Conservation (phyloP, 2,329 filamentous ascomycete genomes). For the Penicillium polonicum region DNA sequence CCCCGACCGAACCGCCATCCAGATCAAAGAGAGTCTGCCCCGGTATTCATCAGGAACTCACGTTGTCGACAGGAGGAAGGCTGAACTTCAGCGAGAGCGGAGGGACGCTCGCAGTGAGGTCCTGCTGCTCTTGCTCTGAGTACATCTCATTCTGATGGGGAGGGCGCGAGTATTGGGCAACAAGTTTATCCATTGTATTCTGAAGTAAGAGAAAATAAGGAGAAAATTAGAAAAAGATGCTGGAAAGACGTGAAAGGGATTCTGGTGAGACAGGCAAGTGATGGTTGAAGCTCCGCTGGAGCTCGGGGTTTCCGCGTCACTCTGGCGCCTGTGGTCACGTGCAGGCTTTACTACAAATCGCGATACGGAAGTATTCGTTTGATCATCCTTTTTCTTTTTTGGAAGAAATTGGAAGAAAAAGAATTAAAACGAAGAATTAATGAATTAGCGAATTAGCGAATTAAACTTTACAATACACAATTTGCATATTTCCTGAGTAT, state of each 20-base stretch:
- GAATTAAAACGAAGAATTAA: not conserved
- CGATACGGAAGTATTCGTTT: not conserved
- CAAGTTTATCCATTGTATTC: conserved; percentile 79
- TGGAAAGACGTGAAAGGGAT: conserved; percentile 15
- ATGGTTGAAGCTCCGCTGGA: conserved; percentile 28
- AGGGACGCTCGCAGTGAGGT: conserved; percentile 68
- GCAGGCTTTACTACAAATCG: conserved; percentile 5
- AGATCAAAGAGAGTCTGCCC: not conserved
- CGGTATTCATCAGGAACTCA: conserved; percentile 48
- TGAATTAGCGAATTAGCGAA: not conserved
- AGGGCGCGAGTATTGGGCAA: conserved; percentile 85
- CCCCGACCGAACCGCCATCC: conserved; percentile 3
- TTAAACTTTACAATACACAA: conserved; percentile 12
- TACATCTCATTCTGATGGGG: conserved; percentile 71
- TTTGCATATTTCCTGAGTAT: conserved; percentile 15
- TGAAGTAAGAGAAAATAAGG: conserved; percentile 4
- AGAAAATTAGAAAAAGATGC: conserved; percentile 4
- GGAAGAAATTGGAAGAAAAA: not conserved
- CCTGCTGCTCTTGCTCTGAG: conserved; percentile 70
- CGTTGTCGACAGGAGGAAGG: conserved; percentile 87
- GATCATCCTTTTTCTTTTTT: not conserved
- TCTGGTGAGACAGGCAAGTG: conserved; percentile 16
- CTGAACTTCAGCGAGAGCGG: conserved; percentile 89
- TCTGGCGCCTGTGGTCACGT: conserved; percentile 37
- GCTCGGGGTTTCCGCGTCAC: conserved; percentile 37